Base-by-base conservation (phyloP, 1,284 basidiomycete species). In the Naganishia albida region DNA sequence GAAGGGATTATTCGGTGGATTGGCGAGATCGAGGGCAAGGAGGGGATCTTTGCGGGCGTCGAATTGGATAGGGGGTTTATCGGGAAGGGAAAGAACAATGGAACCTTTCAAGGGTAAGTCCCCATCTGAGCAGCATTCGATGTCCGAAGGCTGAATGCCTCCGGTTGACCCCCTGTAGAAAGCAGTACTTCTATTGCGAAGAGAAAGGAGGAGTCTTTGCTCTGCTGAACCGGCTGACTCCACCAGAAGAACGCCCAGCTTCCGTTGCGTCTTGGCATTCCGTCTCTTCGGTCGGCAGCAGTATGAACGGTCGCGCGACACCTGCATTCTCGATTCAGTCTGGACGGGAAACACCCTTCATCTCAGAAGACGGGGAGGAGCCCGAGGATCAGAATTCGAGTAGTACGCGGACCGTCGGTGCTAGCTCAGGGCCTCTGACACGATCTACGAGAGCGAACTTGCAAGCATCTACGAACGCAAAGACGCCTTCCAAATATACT, bases 81-180 rank as follows among this genome's bases (percentile, higher is more conserved):
- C 16, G 93, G 95, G n/a, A 90, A 90, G 75, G 95, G 95, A 1
- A 98, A 98, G 81, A 99, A 99, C 73, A 87, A 98, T 73, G 95
- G 95, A 23, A 86, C 86, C 50, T 93, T 96, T 2, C 85, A 84
- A 69, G 91, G 90, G 93, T 95, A 74, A 82, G 91, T 76, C 13
- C 3, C 4, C 28, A 25, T 13, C 52, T 18, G 53, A 40, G 3
- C 39, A 16, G 26, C 30, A 85, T 50, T 93, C 96, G 2, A 85
- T 84, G 69, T 90, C 94, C 74, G 82, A 90, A 39, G 26, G 20
- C 18, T 16, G 34, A 40, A 23, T 49, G 18, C 25, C 44, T 3
- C 13, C 30, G 23, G 34, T 23, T 23, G 8, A 44, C n/a, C 66
- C 13, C 30, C 88, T 28, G 15, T 72, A 84, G 93, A 48, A 86